Percentiles rank a stretch among this genome's conserved stretches.
Conservation (phyloP, 306 rosid genomes). For the Adenanthera pavonina region DNA sequence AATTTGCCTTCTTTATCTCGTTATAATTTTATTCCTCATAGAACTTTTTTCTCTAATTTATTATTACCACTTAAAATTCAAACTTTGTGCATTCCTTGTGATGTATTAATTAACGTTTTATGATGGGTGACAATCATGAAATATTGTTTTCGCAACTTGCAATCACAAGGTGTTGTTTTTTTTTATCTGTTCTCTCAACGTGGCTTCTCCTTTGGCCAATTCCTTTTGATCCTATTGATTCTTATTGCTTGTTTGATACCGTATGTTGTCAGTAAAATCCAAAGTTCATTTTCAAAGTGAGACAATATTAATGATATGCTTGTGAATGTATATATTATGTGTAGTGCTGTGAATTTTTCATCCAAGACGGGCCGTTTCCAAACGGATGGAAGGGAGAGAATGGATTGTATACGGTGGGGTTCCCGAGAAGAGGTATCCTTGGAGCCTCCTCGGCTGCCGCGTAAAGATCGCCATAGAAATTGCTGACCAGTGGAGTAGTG, state of each 20-base stretch:
- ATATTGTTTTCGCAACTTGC: conserved; percentile 35
- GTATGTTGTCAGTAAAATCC: not conserved
- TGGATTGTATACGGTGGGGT: conserved; percentile 89
- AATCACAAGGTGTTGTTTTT: not conserved
- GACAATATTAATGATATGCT: not conserved
- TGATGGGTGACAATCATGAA: conserved; percentile 37
- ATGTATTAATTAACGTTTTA: not conserved
- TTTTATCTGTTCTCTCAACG: not conserved
- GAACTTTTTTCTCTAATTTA: not conserved
- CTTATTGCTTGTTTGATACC: not conserved
- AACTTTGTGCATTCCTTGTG: conserved; percentile 23
- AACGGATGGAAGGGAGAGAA: conserved; percentile 84
- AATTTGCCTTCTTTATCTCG: conserved; percentile 35
- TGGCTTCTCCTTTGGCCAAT: conserved; percentile 13
- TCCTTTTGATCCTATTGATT: conserved; percentile 6
- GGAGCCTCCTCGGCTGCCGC: conserved; percentile 79
- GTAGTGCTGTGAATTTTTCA: conserved; percentile 74
- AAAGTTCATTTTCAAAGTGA: not conserved
- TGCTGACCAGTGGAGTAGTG: conserved; percentile 58
- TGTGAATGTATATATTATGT: not conserved
- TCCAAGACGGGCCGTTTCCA: conserved; percentile 84
- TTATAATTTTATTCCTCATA: not conserved
- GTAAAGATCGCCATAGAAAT: conserved; percentile 67
- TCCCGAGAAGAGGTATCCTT: conserved; percentile 77
- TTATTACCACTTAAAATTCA: not conserved